These are phyloP conservation scores for Pycnococcus provasolii DNA, from an alignment of 139 green algal species.

Conservation along the genomic window DNA sequence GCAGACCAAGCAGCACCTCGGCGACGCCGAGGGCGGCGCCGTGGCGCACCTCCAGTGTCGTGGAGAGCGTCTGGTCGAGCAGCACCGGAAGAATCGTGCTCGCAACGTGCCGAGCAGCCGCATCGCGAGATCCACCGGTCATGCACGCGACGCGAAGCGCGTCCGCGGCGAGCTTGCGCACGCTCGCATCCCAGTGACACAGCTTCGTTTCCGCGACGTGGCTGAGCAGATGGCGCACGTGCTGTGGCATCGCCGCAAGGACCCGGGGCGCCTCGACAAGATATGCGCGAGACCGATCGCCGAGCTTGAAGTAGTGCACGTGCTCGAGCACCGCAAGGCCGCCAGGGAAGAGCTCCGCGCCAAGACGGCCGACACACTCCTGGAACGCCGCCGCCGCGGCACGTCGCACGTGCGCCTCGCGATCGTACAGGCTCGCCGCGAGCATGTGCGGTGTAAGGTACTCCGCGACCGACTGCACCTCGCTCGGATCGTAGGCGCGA, in stretches of 20 bases:
- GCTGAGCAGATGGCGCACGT: conserved; percentile 49
- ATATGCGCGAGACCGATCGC: conserved; percentile 32
- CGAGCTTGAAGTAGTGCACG: conserved; percentile 87
- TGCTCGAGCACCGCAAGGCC: conserved; percentile 79
- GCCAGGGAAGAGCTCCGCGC: conserved; percentile 54
- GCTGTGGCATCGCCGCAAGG: conserved; percentile 40
- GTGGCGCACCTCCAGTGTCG: conserved; percentile 54
- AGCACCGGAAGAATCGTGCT: conserved; percentile 26
- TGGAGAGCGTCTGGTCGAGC: conserved; percentile 7
- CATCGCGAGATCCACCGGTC: too few relatives aligned
- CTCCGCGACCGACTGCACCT: background rate
- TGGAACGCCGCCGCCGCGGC: conserved; percentile 91
- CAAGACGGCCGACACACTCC: conserved; percentile 80
- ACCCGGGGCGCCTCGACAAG: conserved; percentile 35
- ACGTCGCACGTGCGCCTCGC: conserved; percentile 72
- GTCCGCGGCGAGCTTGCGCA: conserved; percentile 64
- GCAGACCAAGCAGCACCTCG: conserved; percentile 57
- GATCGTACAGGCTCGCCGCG: conserved; percentile 73
- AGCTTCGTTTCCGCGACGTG: conserved; percentile 45
- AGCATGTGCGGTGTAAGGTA: conserved; percentile 57
- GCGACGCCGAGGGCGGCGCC: conserved; percentile 64
- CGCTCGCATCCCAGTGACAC: conserved; percentile 76
- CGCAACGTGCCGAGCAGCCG: background rate
- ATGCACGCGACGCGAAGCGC: conserved; percentile 40
- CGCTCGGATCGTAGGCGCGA: conserved; percentile 58